Percentiles rank a stretch among this genome's conserved stretches.
These are phyloP conservation scores for Mucor indicus DNA, from an alignment of 371 early-diverging fungal species.

Conservation along the genomic window DNA sequence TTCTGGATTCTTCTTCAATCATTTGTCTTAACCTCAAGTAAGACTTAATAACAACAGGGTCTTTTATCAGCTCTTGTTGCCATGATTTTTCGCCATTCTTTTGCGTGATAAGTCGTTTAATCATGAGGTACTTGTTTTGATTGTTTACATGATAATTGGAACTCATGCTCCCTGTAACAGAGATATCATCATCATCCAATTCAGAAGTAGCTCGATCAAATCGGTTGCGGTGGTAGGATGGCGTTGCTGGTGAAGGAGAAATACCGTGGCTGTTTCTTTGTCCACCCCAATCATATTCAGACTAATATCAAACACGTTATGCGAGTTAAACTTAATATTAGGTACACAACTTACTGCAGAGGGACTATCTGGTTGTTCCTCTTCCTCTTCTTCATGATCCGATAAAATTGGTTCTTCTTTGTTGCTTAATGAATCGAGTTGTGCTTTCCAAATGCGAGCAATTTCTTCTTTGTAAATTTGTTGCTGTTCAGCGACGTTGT, in stretches of 20 bases:
- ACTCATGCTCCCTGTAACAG: conserved; percentile 56
- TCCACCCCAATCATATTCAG: conserved; percentile 30
- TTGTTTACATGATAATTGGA: conserved; percentile 54
- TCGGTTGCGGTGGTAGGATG: conserved; percentile 26
- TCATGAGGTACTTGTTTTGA: conserved; percentile 64
- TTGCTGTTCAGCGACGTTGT: conserved; percentile 94
- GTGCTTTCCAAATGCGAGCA: conserved; percentile 92
- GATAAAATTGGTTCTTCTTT: conserved; percentile 48
- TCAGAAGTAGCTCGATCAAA: conserved; percentile 41
- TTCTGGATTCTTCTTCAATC: conserved; percentile 70
- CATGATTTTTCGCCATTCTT: conserved; percentile 71
- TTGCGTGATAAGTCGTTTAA: conserved; percentile 56
- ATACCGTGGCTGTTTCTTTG: conserved; percentile 24
- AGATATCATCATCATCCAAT: conserved; percentile 50
- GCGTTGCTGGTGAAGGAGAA: conserved; percentile 39
- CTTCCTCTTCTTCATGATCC: conserved; percentile 54
- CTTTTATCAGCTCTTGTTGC: conserved; percentile 78
- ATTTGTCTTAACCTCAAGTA: conserved; percentile 81
- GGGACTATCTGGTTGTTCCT: conserved; percentile 40
- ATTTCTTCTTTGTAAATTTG: conserved; percentile 93
- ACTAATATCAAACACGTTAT: too few relatives aligned
- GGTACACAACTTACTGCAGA: conserved; percentile 28
- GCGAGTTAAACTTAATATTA: too few relatives aligned
- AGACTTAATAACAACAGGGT: conserved; percentile 84
- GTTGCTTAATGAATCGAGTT: conserved; percentile 67